Conservation (phyloP, 768 basidiomycete genomes). For the Mycena venus region DNA sequence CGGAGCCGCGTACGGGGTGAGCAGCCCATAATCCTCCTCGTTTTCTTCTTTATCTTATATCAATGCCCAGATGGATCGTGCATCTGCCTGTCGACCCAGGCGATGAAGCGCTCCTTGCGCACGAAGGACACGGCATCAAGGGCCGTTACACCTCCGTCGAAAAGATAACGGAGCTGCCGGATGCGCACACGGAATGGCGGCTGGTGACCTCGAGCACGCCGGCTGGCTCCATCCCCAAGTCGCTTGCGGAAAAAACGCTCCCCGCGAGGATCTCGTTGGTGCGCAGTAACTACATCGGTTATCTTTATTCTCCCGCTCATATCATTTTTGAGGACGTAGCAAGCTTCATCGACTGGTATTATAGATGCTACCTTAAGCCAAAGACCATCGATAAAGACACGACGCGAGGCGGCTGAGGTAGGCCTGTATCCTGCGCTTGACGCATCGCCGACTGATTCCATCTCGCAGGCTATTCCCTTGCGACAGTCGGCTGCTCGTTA, state of each 20-base stretch:
- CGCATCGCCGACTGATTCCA: not conserved
- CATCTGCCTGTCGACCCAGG: conserved; percentile 6
- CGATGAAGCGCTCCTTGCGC: conserved; percentile 6
- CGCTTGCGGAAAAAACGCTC: conserved; percentile 6
- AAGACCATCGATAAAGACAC: not conserved
- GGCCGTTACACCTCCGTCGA: conserved; percentile 17
- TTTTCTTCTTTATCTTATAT: not conserved
- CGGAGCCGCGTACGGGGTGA: conserved; percentile 6
- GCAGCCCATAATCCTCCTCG: not conserved
- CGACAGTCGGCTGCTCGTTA: not conserved
- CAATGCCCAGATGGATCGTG: conserved; percentile 5
- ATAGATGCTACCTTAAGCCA: not conserved
- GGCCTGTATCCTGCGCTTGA: not conserved
- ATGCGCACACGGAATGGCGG: conserved; percentile 14
- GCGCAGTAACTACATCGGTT: not conserved
- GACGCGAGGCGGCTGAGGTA: not conserved
- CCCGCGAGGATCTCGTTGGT: conserved; percentile 18
- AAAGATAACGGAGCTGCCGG: conserved; percentile 5
- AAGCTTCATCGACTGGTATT: conserved; percentile 16
- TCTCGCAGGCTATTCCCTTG: not conserved
- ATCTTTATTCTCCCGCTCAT: not conserved
- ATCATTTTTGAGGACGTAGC: not conserved
- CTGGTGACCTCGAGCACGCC: conserved; percentile 14
- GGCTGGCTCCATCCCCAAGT: conserved; percentile 7
- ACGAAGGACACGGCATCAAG: conserved; percentile 8